Base-by-base conservation (phyloP, 2,329 filamentous ascomycete species). In the Teratosphaeria epicoccoides region DNA sequence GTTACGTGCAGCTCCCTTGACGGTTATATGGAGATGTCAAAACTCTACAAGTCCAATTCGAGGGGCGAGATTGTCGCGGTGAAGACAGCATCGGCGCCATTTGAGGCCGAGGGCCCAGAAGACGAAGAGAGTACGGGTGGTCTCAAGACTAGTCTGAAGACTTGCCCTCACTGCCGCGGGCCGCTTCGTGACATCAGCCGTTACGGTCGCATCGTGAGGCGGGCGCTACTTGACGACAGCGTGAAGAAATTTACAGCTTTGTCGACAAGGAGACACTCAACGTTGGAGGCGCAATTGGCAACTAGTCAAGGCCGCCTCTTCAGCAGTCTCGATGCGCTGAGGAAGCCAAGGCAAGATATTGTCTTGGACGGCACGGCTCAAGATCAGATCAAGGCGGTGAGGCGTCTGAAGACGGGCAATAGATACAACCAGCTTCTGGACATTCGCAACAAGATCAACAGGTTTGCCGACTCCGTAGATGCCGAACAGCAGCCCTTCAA, bases 161-260 rank as follows among this genome's bases (percentile, higher is more conserved):
- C 63, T 1, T 87, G 83, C 58, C 77, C 82, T 0, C 71, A 65
- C 1, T 88, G 83, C 58, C 76, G 80, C n/a, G 72, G 76, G 0
- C 74, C 79, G 0, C 66, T 86, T 11, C 71, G 79, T 17, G 74
- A 75, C 52, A 70, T 85, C 49, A 66, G 76, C 2, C 71, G 83
- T 3, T 87, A 87, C 59, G 78, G 80, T 12, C 75, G 82, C 9
- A 75, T 85, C 2, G 73, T 84, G 24, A 74, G 79, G 29, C 73
- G 77, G 3, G 79, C 77, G 0, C 68, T 81, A 6, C 70, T 87
- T 0, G 81, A 86, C 50, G 78, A 84, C 61, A 72, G 77, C 0
- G 80, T 80, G 0, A 84, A 83, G 66, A 82, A 80, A 55, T 82
- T 86, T 61, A 75, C 83, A n/a, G 59, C 74, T 3, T 79, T 73